Evolutionary conservation across 345 rosid genomes (phyloP).

Genomic region (Kernera saxatilis): DNA sequence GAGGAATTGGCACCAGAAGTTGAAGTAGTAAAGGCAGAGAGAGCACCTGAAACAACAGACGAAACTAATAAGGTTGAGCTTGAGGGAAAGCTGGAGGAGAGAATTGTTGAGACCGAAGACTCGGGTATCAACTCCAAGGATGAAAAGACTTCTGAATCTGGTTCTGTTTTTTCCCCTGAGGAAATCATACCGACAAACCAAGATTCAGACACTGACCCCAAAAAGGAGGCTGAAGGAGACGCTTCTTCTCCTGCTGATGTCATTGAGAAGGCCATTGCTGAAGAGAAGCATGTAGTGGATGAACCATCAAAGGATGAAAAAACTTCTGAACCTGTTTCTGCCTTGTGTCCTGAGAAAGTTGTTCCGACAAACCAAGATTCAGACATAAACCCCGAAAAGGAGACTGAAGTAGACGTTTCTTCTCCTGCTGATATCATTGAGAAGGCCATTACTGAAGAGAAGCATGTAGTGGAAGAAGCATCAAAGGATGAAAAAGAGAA

Average conservation of each 20-base stretch:
- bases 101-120: neutral
- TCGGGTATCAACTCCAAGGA: slow-evolving; percentile 3
- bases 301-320: slow-evolving; percentile 25
- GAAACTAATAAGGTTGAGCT: slow-evolving; percentile 5
- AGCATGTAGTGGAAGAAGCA: slow-evolving; percentile 21
- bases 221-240: slow-evolving; percentile 7
- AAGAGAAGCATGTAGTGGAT: slow-evolving; percentile 17
- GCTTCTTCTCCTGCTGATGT: neutral
- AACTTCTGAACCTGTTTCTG: neutral
- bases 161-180: neutral
- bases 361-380: neutral
- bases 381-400: neutral
- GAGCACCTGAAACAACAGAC: slow-evolving; percentile 10
- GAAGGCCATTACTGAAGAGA: slow-evolving; percentile 18
- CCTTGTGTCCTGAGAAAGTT: neutral
- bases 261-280: slow-evolving; percentile 18
- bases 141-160: slow-evolving; percentile 1
- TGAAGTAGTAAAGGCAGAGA: slow-evolving; percentile 17
- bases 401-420: neutral
- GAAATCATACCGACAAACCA: neutral
- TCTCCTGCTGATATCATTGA: slow-evolving; percentile 10
- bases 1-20: slow-evolving; percentile 8
- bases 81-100: slow-evolving; percentile 14
- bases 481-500: slow-evolving; percentile 11
- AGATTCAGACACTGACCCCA: neutral